Conservation (phyloP, 177 flowering plant genomes). For the Vitis hybrid region DNA sequence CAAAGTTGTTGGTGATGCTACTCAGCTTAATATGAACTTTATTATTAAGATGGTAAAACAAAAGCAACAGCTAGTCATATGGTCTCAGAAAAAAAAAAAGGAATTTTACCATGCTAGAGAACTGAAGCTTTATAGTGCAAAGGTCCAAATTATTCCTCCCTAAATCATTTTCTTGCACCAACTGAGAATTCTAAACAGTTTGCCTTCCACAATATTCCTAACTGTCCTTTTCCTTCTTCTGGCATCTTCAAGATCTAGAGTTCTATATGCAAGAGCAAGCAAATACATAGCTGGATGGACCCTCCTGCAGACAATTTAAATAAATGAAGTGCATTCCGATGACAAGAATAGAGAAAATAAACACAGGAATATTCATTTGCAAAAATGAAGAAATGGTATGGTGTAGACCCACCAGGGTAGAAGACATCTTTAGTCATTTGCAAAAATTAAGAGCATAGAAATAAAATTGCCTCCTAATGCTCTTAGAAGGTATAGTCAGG, state of each 20-base stretch:
- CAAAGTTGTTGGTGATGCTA: neutral
- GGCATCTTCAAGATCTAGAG: constrained; percentile 82
- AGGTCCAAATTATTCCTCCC: constrained; percentile 2
- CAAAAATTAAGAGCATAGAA: no score
- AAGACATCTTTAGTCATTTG: neutral
- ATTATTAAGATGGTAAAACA: neutral
- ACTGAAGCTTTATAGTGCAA: constrained; percentile 3
- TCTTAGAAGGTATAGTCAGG: no score
- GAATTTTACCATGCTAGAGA: neutral
- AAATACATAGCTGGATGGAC: constrained; percentile 95
- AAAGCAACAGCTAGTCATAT: neutral
- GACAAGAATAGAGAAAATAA: neutral
- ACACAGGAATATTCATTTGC: neutral
- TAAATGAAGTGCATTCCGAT: neutral
- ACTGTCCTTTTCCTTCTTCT: constrained; percentile 49
- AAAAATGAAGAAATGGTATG: neutral
- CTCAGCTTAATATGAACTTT: neutral
- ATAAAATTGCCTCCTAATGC: no score
- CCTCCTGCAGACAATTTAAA: constrained; percentile 59
- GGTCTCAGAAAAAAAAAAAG: neutral
- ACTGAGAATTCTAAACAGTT: constrained; percentile 41
- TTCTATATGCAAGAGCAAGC: constrained; percentile 88
- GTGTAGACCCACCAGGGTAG: neutral
- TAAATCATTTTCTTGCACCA: constrained; percentile 70
- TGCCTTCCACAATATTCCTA: constrained; percentile 40